Percentiles rank a stretch among this genome's conserved stretches.
Evolutionary conservation across 257 asterid species (phyloP).

Genomic region (Rehmannia glutinosa): DNA sequence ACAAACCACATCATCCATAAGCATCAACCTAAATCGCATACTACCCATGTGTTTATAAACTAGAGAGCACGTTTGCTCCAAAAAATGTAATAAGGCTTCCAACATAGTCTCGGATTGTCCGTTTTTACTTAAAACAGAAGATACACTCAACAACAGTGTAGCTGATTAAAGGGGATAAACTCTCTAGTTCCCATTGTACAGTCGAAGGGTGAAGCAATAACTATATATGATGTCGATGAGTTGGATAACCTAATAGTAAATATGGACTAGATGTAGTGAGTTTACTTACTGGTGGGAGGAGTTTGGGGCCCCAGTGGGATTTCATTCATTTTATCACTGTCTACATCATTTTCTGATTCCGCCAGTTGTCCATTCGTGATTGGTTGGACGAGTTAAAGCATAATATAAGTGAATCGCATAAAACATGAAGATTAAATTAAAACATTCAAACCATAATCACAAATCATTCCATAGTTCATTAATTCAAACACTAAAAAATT

Average conservation of each 20-base stretch:
- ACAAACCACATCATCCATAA: slow-evolving; percentile 49
- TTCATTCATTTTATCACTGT: slow-evolving; percentile 28
- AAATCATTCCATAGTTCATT: too few relatives aligned
- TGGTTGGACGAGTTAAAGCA: too few relatives aligned
- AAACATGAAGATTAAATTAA: too few relatives aligned
- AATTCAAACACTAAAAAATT: too few relatives aligned
- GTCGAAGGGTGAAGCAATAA: slow-evolving; percentile 86
- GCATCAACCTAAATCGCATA: slow-evolving; percentile 47
- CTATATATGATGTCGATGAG: slow-evolving; percentile 70
- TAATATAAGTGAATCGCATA: too few relatives aligned
- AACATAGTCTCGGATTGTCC: slow-evolving; percentile 53
- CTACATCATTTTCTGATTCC: slow-evolving; percentile 19
- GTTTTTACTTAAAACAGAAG: slow-evolving; percentile 61
- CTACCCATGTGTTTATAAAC: slow-evolving; percentile 71
- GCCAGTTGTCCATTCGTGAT: too few relatives aligned
- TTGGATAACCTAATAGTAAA: slow-evolving; percentile 66
- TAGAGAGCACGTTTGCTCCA: slow-evolving; percentile 76
- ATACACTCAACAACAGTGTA: slow-evolving; percentile 36
- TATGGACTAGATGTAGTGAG: slow-evolving; percentile 69
- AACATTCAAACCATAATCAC: too few relatives aligned
- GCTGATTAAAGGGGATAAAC: slow-evolving; percentile 65
- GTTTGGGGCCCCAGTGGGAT: slow-evolving; percentile 74
- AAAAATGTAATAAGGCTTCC: slow-evolving; percentile 63
- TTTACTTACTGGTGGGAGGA: slow-evolving; percentile 50
- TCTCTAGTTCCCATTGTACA: slow-evolving; percentile 79